Evolutionary conservation across 805 yeast species (phyloP).

Genomic region (Candida saitoana): DNA sequence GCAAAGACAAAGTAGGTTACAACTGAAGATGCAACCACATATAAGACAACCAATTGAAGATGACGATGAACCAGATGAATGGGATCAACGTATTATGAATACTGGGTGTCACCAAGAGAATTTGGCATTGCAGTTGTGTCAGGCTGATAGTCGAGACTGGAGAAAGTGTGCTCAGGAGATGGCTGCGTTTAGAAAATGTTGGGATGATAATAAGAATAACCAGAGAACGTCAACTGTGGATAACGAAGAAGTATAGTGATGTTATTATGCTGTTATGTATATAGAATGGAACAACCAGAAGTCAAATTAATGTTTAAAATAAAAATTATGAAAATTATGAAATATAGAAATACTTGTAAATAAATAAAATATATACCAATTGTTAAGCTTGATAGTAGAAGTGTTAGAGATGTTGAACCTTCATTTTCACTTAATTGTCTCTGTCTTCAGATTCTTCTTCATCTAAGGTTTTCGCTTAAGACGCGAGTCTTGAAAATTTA

Average conservation of each 20-base stretch:
- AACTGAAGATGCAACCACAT: constrained; percentile 1
- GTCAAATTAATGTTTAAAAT: too few species aligned
- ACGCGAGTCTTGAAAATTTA: neutral
- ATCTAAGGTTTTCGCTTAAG: too few species aligned
- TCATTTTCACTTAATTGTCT: too few species aligned
- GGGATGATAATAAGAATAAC: constrained; percentile 55
- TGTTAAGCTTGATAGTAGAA: too few species aligned
- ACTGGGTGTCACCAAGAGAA: constrained; percentile 44
- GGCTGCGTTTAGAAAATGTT: constrained; percentile 59
- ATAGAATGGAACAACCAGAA: too few species aligned
- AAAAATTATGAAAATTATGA: too few species aligned
- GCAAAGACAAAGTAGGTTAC: too few species aligned
- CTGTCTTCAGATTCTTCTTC: too few species aligned
- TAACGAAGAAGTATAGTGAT: constrained; percentile 16
- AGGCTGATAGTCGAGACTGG: constrained; percentile 47
- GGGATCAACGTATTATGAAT: constrained; percentile 43
- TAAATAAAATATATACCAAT: too few species aligned
- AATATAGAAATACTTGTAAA: too few species aligned
- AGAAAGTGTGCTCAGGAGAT: constrained; percentile 39
- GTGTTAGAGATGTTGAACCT: too few species aligned
- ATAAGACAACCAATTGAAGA: constrained; percentile 9
- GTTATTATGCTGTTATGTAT: too few species aligned
- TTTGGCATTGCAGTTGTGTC: constrained; percentile 37
- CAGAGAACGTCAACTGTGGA: constrained; percentile 43
- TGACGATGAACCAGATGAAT: constrained; percentile 44